Percentiles rank a stretch among this genome's conserved stretches.
These are phyloP conservation scores for Biscogniauxia marginata DNA, from an alignment of 2,329 filamentous ascomycete genomes.

Conservation along the genomic window DNA sequence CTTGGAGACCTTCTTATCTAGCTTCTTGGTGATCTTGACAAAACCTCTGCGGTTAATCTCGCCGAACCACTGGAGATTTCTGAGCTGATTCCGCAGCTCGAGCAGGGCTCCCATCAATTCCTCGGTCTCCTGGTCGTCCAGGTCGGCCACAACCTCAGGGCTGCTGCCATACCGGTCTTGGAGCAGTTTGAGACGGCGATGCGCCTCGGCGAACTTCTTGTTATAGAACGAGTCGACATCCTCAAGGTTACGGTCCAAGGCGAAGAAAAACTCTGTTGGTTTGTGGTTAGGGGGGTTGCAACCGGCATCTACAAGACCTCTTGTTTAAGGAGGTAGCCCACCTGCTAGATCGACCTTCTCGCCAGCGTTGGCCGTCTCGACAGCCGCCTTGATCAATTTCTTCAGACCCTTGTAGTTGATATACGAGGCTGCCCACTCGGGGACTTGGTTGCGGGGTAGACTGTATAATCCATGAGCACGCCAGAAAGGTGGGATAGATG, in stretches of 20 bases:
- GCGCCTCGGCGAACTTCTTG: constrained; percentile 84
- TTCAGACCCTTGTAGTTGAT: constrained; percentile 92
- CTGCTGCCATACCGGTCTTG: constrained; percentile 83
- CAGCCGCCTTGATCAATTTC: constrained; percentile 86
- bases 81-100: constrained; percentile 80
- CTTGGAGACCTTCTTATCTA: constrained; percentile 88
- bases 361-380: constrained; percentile 63
- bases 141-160: constrained; percentile 64
- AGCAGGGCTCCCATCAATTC: constrained; percentile 88
- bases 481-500: constrained; percentile 15
- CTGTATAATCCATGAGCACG: constrained; percentile 37
- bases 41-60: constrained; percentile 95
- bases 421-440: constrained; percentile 80
- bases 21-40: constrained; percentile 97
- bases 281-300: constrained; percentile 39
- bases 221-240: constrained; percentile 97
- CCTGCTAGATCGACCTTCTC: constrained; percentile 85
- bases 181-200: constrained; percentile 79
- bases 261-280: constrained; percentile 86
- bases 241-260: constrained; percentile 94
- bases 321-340: constrained; percentile 48
- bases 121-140: constrained; percentile 86
- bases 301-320: constrained; percentile 34
- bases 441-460: constrained; percentile 78
- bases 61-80: constrained; percentile 96